phyloP scores from a whole-genome alignment of 768 basidiomycete genomes.

The Postia placenta region DNA sequence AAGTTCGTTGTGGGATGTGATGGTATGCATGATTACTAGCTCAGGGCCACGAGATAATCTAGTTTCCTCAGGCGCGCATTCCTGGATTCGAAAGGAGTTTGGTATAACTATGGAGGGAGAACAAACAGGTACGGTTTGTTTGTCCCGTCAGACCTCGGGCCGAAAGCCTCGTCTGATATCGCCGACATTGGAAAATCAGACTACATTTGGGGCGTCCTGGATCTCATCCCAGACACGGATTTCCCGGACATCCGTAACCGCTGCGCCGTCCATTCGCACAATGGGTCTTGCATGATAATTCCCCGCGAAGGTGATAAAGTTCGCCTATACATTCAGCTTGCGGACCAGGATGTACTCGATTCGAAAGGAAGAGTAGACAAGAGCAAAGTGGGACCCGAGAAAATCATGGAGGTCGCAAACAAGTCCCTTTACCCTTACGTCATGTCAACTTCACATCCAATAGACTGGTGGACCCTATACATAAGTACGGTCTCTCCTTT shows the following conservation, averaged over 20 bases:
- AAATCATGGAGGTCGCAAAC: slow-evolving; percentile 37
- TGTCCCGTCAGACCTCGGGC: no score
- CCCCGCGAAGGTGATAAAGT: slow-evolving; percentile 44
- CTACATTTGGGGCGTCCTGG: slow-evolving; percentile 80
- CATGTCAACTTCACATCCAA: slow-evolving; percentile 22
- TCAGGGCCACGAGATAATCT: neutral
- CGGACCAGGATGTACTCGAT: slow-evolving; percentile 32
- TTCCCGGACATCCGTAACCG: slow-evolving; percentile 50
- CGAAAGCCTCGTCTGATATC: neutral
- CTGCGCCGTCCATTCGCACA: slow-evolving; percentile 43
- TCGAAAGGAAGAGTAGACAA: slow-evolving; percentile 37
- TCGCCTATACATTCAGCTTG: slow-evolving; percentile 47
- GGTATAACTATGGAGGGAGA: slow-evolving; percentile 73
- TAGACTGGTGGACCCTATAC: slow-evolving; percentile 48
- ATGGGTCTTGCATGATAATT: slow-evolving; percentile 45
- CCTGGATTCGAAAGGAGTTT: slow-evolving; percentile 70
- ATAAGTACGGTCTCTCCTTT: slow-evolving; percentile 28
- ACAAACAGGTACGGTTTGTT: slow-evolving; percentile 35
- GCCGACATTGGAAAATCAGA: no score
- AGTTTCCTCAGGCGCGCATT: slow-evolving; percentile 43
- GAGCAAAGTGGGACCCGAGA: slow-evolving; percentile 29
- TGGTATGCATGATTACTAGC: slow-evolving; percentile 26
- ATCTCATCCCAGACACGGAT: slow-evolving; percentile 42
- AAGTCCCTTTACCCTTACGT: slow-evolving; percentile 37
- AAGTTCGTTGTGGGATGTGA: slow-evolving; percentile 77